phyloP scores from a whole-genome alignment of 768 basidiomycete genomes.

The Gloeopeniophorella convolvens region DNA sequence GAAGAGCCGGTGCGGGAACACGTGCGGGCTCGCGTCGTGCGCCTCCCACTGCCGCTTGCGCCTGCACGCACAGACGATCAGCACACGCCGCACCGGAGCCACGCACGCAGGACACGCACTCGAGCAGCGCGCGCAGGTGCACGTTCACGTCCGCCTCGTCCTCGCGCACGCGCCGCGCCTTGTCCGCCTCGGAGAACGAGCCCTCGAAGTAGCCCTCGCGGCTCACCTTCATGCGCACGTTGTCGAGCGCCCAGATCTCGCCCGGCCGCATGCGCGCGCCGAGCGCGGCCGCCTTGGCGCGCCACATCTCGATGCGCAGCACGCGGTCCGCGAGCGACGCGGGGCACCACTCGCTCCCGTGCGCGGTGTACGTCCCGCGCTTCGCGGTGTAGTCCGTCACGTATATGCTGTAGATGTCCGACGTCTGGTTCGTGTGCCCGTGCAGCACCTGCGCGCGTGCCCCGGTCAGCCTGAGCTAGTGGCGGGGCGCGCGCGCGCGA shows the following conservation, averaged over 20 bases:
- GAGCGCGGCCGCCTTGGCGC: conserved; percentile 11
- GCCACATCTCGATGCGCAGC: conserved; percentile 22
- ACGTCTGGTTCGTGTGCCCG: conserved; percentile 4
- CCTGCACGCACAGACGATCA: background rate
- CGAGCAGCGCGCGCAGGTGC: conserved; percentile 8
- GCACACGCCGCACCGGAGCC: background rate
- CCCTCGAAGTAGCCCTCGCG: conserved; percentile 14
- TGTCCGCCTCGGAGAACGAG: conserved; percentile 12
- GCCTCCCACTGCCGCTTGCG: conserved; percentile 21
- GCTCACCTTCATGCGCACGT: conserved; percentile 18
- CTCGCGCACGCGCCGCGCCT: conserved; percentile 15
- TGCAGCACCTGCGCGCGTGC: conserved; percentile 12
- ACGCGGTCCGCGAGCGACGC: conserved; percentile 11
- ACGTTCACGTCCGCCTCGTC: conserved; percentile 4
- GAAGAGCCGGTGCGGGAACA: conserved; percentile 17
- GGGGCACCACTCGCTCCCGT: conserved; percentile 17
- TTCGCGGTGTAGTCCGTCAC: conserved; percentile 21
- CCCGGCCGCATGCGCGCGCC: conserved; percentile 19
- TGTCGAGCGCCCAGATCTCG: conserved; percentile 20
- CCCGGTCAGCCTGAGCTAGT: background rate
- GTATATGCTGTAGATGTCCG: conserved; percentile 18
- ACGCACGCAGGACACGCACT: conserved; percentile 3
- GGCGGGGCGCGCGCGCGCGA: background rate
- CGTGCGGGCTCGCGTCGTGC: conserved; percentile 15
- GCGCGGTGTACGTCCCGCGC: background rate